Conservation (phyloP, 768 basidiomycete genomes). For the Leccinellum rugosiceps region DNA sequence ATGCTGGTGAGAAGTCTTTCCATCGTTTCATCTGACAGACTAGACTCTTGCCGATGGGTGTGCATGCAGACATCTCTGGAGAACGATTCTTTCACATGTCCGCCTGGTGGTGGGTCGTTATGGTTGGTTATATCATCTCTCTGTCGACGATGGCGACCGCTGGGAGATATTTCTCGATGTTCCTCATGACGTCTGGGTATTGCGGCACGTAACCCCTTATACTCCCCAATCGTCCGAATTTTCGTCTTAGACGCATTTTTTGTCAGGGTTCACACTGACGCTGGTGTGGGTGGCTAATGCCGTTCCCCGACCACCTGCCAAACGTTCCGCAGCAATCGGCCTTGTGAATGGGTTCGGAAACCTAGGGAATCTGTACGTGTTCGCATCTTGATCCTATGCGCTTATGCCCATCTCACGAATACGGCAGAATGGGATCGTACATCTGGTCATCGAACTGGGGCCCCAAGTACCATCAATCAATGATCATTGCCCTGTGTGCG, state of each 20-base stretch:
- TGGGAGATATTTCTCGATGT: slow-evolving; percentile 58
- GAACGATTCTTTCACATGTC: slow-evolving; percentile 65
- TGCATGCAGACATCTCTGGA: slow-evolving; percentile 47
- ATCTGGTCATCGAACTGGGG: slow-evolving; percentile 62
- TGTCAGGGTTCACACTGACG: slow-evolving; percentile 40
- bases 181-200: slow-evolving; percentile 60
- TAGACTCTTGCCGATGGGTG: not conserved
- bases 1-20: slow-evolving; percentile 38
- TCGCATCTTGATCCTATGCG: not conserved
- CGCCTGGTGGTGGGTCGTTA: slow-evolving; percentile 55
- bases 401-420: not conserved
- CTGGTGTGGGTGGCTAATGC: slow-evolving; percentile 63
- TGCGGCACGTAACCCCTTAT: slow-evolving; percentile 30
- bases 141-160: slow-evolving; percentile 47
- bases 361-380: slow-evolving; percentile 53
- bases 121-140: slow-evolving; percentile 58
- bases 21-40: not conserved
- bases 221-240: not conserved
- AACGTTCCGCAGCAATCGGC: slow-evolving; percentile 52
- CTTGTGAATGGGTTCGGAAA: slow-evolving; percentile 62
- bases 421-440: slow-evolving; percentile 54
- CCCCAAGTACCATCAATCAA: slow-evolving; percentile 59
- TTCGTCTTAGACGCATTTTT: not conserved
- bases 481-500: slow-evolving; percentile 45
- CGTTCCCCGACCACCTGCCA: slow-evolving; percentile 55